Conservation (phyloP, 225 moss, liverwort and hornwort genomes). For the Ulota crispa region DNA sequence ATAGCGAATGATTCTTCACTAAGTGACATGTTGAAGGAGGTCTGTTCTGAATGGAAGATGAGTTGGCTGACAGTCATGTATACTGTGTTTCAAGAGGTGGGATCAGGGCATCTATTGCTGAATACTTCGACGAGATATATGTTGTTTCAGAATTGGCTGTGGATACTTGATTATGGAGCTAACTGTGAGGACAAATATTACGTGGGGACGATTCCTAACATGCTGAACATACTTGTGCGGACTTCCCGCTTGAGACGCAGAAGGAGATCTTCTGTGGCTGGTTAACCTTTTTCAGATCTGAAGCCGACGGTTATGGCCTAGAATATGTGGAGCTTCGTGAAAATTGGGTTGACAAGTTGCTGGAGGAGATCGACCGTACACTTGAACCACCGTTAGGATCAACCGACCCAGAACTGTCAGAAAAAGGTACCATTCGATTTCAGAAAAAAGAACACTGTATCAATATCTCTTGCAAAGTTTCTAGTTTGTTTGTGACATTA, state of each 20-base stretch:
- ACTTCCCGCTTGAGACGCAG: background rate
- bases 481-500: too few relatives aligned
- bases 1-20: background rate
- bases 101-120: background rate
- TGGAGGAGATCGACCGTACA: background rate
- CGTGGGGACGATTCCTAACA: fast-evolving
- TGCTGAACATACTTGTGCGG: background rate
- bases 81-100: background rate
- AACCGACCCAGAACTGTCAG: background rate
- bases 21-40: background rate
- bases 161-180: background rate
- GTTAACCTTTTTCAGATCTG: fast-evolving
- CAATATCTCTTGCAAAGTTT: background rate
- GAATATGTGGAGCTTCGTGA: background rate
- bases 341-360: background rate
- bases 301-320: too few relatives aligned
- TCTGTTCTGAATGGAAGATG: too few relatives aligned
- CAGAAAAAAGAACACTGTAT: too few relatives aligned
- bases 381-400: background rate
- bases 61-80: background rate
- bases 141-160: background rate
- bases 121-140: background rate
- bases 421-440: background rate
- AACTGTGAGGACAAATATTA: fast-evolving
- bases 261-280: background rate